Evolutionary conservation across 345 rosid species (phyloP), one percentile per base, ranked within the genome.

Genomic region (Gossypium herbaceum): DNA sequence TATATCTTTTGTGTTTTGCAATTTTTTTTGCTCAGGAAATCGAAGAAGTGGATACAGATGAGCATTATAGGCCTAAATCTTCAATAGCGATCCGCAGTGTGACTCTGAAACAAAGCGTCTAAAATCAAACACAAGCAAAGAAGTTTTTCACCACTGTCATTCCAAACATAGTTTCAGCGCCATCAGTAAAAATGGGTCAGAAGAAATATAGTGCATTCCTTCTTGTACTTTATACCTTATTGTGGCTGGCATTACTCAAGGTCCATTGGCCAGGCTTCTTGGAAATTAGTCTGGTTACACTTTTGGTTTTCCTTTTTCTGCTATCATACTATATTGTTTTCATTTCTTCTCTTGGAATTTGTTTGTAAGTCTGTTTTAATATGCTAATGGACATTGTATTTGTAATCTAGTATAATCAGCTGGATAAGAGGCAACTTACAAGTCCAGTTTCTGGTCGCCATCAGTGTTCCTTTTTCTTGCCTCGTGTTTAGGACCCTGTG

Each of bases 11-110:
- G 66, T 76, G 27, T 70, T 62, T 24, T 57, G 17, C 39, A 41
- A 62, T 72, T 45, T 77, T 39, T 16, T 39, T 16, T 66, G 58
- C 27, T 27, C 87, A 92, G 98, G 98, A 94, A 88, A 94, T 92
- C 15, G 98, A 94, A 76, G 97, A 94, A 86, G 92, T 92, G 71
- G 94, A 92, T 82, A 94, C 98, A 16, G 98, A 94, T 79, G 97
- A 91, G 79, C 94, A 85, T 75, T 92, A 83, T 79, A 88, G 82
- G 76, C 97, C 97, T 54, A 94, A 91, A 84, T 89, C 95, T 69
- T 75, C 83, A 3, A 78, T 91, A 59, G 88, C 80, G 79, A 94
- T 94, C 83, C 72, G 47, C 77, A 64, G 71, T 4, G 83, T 88
- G 81, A 77, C 83, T 71, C 82, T 92, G 72, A 88, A 89, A 79